Conservation (phyloP, 306 rosid genomes). For the Acacia melanoxylon region DNA sequence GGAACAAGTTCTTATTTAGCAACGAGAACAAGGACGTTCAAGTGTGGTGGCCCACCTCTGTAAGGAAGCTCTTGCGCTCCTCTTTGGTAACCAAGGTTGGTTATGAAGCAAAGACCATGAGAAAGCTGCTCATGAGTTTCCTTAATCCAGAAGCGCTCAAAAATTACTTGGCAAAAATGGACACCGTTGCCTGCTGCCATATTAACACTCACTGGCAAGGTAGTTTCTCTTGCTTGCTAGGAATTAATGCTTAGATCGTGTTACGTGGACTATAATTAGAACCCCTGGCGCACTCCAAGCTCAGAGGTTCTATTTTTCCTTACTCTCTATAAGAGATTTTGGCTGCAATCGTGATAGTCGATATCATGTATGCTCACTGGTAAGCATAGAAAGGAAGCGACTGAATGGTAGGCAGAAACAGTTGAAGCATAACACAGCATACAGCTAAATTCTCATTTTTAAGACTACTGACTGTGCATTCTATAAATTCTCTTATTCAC, state of each 20-base stretch:
- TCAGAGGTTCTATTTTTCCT: background rate
- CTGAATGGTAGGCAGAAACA: background rate
- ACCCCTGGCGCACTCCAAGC: background rate
- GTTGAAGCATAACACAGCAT: background rate
- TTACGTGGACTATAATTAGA: background rate
- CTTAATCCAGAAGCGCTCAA: conserved; percentile 48
- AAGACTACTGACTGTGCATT: background rate
- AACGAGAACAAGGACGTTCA: conserved; percentile 56
- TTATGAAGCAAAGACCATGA: conserved; percentile 42
- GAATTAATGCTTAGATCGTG: background rate
- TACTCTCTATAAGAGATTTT: background rate
- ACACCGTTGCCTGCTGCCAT: conserved; percentile 41
- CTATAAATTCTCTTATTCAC: background rate
- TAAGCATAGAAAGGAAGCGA: background rate
- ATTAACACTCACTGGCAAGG: conserved; percentile 45
- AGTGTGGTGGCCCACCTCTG: conserved; percentile 49
- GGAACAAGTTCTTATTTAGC: conserved; percentile 50
- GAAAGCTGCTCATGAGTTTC: conserved; percentile 40
- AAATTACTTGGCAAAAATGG: conserved; percentile 48
- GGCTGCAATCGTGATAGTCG: background rate
- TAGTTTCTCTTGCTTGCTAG: background rate
- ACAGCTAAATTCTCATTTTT: background rate
- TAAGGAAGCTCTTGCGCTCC: conserved; percentile 38
- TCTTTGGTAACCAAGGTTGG: conserved; percentile 45
- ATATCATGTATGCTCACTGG: background rate